Conservation (phyloP, 2,329 filamentous ascomycete species). For the Nothomitra cinnamomea region DNA sequence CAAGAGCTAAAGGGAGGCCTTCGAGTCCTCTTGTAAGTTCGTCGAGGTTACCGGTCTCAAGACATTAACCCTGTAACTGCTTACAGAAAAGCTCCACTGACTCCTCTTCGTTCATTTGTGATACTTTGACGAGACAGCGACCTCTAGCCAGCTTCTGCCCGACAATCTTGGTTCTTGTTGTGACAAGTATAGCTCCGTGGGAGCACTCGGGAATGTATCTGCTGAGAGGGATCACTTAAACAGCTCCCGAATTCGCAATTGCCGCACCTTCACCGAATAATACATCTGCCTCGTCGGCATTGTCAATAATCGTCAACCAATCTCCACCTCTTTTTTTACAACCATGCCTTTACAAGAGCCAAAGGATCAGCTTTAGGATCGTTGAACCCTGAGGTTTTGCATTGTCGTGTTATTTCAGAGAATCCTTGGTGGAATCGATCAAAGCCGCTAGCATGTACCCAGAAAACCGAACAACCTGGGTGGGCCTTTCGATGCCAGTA, state of each 20-base stretch:
- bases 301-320: slow-evolving; percentile 22
- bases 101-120: slow-evolving; percentile 13
- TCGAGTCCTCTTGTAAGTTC: slow-evolving; percentile 15
- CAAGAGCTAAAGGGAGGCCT: slow-evolving; percentile 19
- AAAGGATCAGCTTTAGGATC: slow-evolving; percentile 13
- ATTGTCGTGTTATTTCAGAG: slow-evolving; percentile 15
- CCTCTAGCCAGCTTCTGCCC: too few species aligned
- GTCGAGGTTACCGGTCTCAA: slow-evolving; percentile 6
- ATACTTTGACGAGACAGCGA: slow-evolving; percentile 13
- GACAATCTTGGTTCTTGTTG: too few species aligned
- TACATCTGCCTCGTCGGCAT: too few species aligned
- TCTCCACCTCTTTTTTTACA: neutral
- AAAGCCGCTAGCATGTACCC: slow-evolving; percentile 21
- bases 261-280: too few species aligned
- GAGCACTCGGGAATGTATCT: slow-evolving; percentile 6
- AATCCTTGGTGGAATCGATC: slow-evolving; percentile 20
- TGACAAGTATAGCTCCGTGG: too few species aligned
- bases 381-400: slow-evolving; percentile 12
- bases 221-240: neutral
- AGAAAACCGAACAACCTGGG: slow-evolving; percentile 21
- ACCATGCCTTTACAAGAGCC: slow-evolving; percentile 9
- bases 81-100: slow-evolving; percentile 9
- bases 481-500: slow-evolving; percentile 14
- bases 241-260: slow-evolving; percentile 13
- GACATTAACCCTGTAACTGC: neutral